Evolutionary conservation across 2,329 filamentous ascomycete genomes (phyloP).

Genomic region (Aureobasidium namibiae): DNA sequence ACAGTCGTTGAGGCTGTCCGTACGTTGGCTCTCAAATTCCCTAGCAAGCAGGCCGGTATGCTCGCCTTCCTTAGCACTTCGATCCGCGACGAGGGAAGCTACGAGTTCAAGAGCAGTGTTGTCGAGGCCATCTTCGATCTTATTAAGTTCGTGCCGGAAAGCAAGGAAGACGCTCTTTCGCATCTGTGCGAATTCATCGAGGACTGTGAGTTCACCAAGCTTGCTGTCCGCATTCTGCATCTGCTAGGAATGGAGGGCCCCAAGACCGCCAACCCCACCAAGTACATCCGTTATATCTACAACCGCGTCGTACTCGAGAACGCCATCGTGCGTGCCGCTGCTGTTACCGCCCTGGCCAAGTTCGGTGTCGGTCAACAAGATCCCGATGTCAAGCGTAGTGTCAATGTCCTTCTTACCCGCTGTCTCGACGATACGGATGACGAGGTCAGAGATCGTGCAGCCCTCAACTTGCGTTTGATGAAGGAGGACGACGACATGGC

Average conservation of each 20-base stretch:
- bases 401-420: slow-evolving; percentile 81
- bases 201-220: slow-evolving; percentile 97
- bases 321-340: slow-evolving; percentile 86
- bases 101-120: slow-evolving; percentile 95
- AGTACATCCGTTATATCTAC: slow-evolving; percentile 99
- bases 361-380: slow-evolving; percentile 97
- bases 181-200: slow-evolving; percentile 99
- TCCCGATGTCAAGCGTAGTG: slow-evolving; percentile 91
- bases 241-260: slow-evolving; percentile 90
- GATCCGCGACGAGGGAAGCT: slow-evolving; percentile 89
- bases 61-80: slow-evolving; percentile 96
- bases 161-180: slow-evolving; percentile 71
- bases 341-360: slow-evolving; percentile 90
- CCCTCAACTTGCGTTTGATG: slow-evolving; percentile 87
- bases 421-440: slow-evolving; percentile 97
- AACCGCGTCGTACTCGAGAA: slow-evolving; percentile 97
- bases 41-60: slow-evolving; percentile 96
- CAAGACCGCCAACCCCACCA: slow-evolving; percentile 89
- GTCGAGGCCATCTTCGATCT: slow-evolving; percentile 99
- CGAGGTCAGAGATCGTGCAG: slow-evolving; percentile 91
- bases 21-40: slow-evolving; percentile 94
- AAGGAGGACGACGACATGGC: slow-evolving; percentile 73
- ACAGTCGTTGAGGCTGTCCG: slow-evolving; percentile 99
- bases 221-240: slow-evolving; percentile 90
- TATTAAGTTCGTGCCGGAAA: slow-evolving; percentile 96